A percentile compares a stretch with the other conserved stretches of the same genome.
phyloP scores from a whole-genome alignment of 176 grass and related monocot species.

The Carex pumila region DNA sequence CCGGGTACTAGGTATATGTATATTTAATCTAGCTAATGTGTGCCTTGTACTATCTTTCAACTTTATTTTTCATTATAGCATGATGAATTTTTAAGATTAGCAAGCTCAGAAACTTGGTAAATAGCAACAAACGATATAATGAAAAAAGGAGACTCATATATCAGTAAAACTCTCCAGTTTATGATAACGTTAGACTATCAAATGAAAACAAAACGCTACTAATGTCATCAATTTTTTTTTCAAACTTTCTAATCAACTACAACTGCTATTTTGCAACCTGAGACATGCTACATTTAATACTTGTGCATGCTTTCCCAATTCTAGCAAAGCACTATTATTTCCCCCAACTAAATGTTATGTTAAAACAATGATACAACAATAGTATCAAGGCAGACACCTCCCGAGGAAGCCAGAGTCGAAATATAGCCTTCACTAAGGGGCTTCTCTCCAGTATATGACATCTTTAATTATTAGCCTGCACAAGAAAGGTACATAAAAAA shows the following conservation, averaged over 20 bases:
- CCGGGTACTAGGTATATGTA: neutral
- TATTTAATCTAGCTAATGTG: neutral
- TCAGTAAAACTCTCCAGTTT: neutral
- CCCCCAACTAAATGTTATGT: neutral
- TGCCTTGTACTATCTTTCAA: neutral
- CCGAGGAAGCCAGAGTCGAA: constrained; percentile 2
- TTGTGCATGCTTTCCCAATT: constrained; percentile 42
- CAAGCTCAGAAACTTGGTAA: neutral
- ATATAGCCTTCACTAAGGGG: neutral
- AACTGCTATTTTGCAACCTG: neutral
- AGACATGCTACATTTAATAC: constrained; percentile 65
- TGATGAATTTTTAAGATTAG: neutral
- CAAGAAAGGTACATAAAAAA: neutral
- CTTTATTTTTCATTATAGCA: too few relatives aligned
- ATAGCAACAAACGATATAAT: neutral
- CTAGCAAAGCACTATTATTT: neutral
- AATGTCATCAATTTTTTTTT: neutral
- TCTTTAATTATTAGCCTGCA: constrained; percentile 42
- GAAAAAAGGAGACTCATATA: neutral
- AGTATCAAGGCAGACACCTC: neutral
- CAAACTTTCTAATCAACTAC: constrained; percentile 1
- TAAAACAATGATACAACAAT: neutral
- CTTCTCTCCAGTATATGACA: neutral
- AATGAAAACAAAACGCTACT: neutral
- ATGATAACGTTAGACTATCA: neutral